Evolutionary conservation across 768 basidiomycete species (phyloP), one percentile per base, ranked within the genome.

Genomic region (Trametes cingulata): DNA sequence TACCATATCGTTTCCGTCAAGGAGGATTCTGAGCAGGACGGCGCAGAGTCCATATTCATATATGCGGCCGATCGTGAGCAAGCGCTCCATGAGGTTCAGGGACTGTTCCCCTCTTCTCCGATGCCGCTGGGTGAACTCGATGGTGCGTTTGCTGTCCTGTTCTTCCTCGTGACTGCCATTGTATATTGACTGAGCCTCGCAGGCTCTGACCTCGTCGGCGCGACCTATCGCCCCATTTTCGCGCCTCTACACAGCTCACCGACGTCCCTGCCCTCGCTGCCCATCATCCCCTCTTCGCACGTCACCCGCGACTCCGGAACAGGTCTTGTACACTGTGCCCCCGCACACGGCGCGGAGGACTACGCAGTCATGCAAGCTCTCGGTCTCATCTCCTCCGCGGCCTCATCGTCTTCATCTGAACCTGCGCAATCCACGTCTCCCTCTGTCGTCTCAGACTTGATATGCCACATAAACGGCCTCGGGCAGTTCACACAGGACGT

Each of bases 241-340:
- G 56, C 61, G 4, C 41, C 61, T 20, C 52, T 58, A 7, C 52
- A 45, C 14, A 4, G 14, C 14, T 27, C 47, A 14, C n/a, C 47
- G n/a, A 71, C 76, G 1, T 60, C 74, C 9, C 51, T 74, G 20
- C 56, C 45, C 10, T 61, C 66, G 50, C 65, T 78, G 33, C 65
- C 71, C 15, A 72, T 97, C 46, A 81, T 96, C 39, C 70, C 83
- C 1, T 86, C 92, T 1, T 73, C 79, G 0, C 90, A 96, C 69
- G 96, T 98, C 15, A 93, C 88, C 1, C 74, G 89, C 0, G 83
- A 87, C 17, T 90, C 94, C n/a, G 96, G 96, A 6, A 97, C 95
- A 1, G 95, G 96, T 35, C 82, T 98, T 13, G 96, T 99, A 1
- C 96, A 98, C 68, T 92, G 90, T 64, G 95, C 96, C 0, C 95